phyloP scores from a whole-genome alignment of 768 basidiomycete species.

The Psilocybe subaeruginosa region DNA sequence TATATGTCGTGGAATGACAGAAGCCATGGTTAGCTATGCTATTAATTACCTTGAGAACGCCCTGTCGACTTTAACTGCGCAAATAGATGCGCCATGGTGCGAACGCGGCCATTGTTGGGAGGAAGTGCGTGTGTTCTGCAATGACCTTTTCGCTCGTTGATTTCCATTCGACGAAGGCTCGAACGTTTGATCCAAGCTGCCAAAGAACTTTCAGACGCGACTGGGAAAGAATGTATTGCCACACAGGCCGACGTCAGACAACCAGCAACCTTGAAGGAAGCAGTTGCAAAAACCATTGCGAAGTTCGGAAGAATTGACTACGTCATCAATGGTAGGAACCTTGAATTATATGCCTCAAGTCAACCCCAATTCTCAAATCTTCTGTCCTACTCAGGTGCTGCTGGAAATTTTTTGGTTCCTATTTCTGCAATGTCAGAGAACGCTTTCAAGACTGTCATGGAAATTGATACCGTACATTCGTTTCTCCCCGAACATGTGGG shows the following conservation, averaged over 20 bases:
- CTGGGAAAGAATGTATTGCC: conserved; percentile 73
- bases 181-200: conserved; percentile 74
- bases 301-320: conserved; percentile 90
- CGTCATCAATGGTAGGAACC: conserved; percentile 81
- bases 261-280: conserved; percentile 69
- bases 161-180: conserved; percentile 44
- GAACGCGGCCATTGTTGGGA: conserved; percentile 78
- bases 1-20: conserved; percentile 89
- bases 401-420: conserved; percentile 94
- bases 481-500: not conserved
- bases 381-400: conserved; percentile 63
- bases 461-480: conserved; percentile 82
- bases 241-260: conserved; percentile 84
- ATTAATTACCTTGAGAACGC: conserved; percentile 9
- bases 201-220: conserved; percentile 66
- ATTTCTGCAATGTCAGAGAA: conserved; percentile 85
- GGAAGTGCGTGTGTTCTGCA: conserved; percentile 62
- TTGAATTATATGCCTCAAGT: not conserved
- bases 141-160: not conserved
- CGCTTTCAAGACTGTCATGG: conserved; percentile 90
- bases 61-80: conserved; percentile 13
- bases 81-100: conserved; percentile 83
- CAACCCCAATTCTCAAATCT: not conserved
- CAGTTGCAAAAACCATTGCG: conserved; percentile 75
- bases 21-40: conserved; percentile 64